A percentile compares a stretch with the other conserved stretches of the same genome.
Conservation (phyloP, 2,329 filamentous ascomycete species). For the Aspergillus brasiliensis region DNA sequence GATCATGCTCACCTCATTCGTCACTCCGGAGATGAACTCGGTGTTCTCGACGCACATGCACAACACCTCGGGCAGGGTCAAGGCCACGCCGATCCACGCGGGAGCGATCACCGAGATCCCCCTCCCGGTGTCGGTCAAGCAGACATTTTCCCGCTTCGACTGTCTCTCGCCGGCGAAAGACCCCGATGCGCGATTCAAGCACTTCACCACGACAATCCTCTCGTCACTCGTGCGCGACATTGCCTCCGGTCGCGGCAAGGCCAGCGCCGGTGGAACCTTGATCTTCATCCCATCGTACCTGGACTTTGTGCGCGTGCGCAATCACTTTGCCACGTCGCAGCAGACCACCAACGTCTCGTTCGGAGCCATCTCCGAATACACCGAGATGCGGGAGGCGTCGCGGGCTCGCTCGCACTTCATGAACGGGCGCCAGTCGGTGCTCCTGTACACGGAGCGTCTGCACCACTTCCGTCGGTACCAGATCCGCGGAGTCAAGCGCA, state of each 20-base stretch:
- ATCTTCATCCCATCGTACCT: slow-evolving; percentile 92
- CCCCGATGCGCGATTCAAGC: slow-evolving; percentile 85
- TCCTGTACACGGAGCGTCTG: slow-evolving; percentile 92
- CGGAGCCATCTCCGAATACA: slow-evolving; percentile 87
- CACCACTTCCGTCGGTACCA: slow-evolving; percentile 93
- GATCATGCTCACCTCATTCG: slow-evolving; percentile 76
- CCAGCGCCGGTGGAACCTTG: slow-evolving; percentile 69
- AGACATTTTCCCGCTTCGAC: slow-evolving; percentile 89
- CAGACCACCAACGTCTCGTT: slow-evolving; percentile 65
- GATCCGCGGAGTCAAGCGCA: slow-evolving; percentile 75
- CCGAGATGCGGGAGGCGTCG: slow-evolving; percentile 73
- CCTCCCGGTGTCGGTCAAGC: slow-evolving; percentile 65
- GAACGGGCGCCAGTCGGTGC: slow-evolving; percentile 74
- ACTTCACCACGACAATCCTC: slow-evolving; percentile 81
- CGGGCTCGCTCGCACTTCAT: slow-evolving; percentile 86
- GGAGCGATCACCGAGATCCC: slow-evolving; percentile 74
- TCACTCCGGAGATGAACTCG: slow-evolving; percentile 84
- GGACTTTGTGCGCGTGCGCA: slow-evolving; percentile 90
- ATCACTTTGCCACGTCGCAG: slow-evolving; percentile 77
- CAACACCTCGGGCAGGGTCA: slow-evolving; percentile 79
- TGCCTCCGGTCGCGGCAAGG: slow-evolving; percentile 40
- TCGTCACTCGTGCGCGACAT: slow-evolving; percentile 70
- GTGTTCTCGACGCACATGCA: slow-evolving; percentile 74
- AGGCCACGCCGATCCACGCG: slow-evolving; percentile 68
- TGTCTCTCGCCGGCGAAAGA: slow-evolving; percentile 70